Evolutionary conservation across 1,284 basidiomycete species (phyloP).

Genomic region (Takashimella tepidaria): DNA sequence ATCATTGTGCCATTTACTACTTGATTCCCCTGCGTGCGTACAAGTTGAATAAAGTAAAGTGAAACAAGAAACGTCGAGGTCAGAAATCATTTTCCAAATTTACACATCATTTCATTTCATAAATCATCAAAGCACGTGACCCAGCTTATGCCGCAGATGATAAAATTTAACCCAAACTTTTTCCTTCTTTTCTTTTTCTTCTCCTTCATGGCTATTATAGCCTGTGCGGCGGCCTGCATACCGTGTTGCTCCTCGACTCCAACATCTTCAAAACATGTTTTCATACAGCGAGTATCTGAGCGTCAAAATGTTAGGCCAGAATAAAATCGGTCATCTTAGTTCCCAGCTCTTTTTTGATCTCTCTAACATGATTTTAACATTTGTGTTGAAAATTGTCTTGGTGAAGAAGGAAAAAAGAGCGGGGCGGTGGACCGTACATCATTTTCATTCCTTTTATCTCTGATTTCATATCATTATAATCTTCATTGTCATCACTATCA

Average conservation of each 20-base stretch:
- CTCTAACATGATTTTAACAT: not conserved
- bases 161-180: not conserved
- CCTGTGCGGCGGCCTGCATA: constrained; percentile 5
- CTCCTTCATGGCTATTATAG: not conserved
- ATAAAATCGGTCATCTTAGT: constrained; percentile 27
- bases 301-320: constrained; percentile 38
- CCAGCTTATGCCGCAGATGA: no score
- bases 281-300: constrained; percentile 29
- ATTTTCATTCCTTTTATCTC: constrained; percentile 4
- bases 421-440: constrained; percentile 40
- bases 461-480: no score
- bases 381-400: no score
- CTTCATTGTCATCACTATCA: no score
- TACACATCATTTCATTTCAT: no score
- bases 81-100: no score
- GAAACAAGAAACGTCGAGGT: no score
- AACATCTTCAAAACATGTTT: not conserved
- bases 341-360: constrained; percentile 21
- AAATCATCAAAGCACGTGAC: no score
- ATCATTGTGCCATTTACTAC: no score
- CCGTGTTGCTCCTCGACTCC: constrained; percentile 35
- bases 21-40: no score
- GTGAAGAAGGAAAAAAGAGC: constrained; percentile 7
- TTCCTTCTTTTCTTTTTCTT: constrained; percentile 9
- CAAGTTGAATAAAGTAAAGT: no score